Evolutionary conservation across 805 yeast species (phyloP).

Genomic region (Starmerella floris): DNA sequence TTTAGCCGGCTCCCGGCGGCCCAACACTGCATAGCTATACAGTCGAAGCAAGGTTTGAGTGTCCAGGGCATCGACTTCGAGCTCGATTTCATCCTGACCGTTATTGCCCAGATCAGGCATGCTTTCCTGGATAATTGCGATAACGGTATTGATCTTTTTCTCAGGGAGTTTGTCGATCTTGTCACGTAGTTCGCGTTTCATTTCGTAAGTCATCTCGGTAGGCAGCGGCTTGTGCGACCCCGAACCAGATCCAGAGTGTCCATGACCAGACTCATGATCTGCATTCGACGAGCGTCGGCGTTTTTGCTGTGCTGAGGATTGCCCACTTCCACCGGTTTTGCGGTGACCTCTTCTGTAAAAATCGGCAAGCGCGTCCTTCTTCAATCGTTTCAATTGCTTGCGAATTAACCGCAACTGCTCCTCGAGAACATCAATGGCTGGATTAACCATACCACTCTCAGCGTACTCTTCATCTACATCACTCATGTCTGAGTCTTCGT

Average conservation of each 20-base stretch:
- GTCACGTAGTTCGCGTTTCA: constrained; percentile 89
- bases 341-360: constrained; percentile 15
- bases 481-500: constrained; percentile 32
- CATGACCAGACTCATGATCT: constrained; percentile 1
- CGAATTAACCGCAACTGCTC: constrained; percentile 77
- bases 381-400: constrained; percentile 67
- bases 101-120: constrained; percentile 44
- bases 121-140: constrained; percentile 70
- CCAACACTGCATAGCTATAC: constrained; percentile 60
- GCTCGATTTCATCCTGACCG: constrained; percentile 84
- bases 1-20: constrained; percentile 19
- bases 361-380: constrained; percentile 29
- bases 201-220: constrained; percentile 64
- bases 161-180: constrained; percentile 62
- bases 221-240: constrained; percentile 8
- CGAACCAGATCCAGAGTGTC: neutral
- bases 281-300: constrained; percentile 6
- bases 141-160: constrained; percentile 66
- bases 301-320: constrained; percentile 2
- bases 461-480: constrained; percentile 33
- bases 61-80: constrained; percentile 88
- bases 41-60: constrained; percentile 68
- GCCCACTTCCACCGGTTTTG: constrained; percentile 5
- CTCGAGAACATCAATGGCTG: constrained; percentile 81
- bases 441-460: constrained; percentile 56